Evolutionary conservation across 1,284 basidiomycete genomes (phyloP), one percentile per base, ranked within the genome.

Genomic region (Trichosporon sp.): DNA sequence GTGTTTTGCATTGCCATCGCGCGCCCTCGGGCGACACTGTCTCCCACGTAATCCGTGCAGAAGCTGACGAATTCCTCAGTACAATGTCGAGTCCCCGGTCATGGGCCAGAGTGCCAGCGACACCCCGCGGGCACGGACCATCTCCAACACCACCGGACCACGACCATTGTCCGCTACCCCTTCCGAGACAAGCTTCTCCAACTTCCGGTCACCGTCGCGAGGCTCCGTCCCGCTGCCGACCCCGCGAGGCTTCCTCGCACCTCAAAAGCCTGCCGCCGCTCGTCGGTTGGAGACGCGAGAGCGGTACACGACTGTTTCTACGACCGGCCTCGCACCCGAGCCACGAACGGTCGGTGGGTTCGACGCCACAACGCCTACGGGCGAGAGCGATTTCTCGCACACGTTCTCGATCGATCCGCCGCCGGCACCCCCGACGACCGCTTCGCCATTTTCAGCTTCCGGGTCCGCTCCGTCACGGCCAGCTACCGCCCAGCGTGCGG

Each of bases 191-290:
- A 68, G 65, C 67, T 68, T 63, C 64, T 47, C 56, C 23, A 31
- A 47, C 44, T 21, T 71, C 31, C 72, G 70, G 6, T 79, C 78
- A 2, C 76, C 79, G 6, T 60, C 72, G 6, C 74, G 78, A 1
- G 66, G 60, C 9, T 29, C 73, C 8, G 73, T 72, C 1, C 77
- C 80, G 0, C 71, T 81, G n/a, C 80, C 80, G 1, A 77, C 73
- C 0, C 77, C 79, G 18, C 72, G 74, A 25, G 79, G 75, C 0
- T 81, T 81, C 60, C 66, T 80, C 2, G 74, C 75, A 6, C 80
- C 80, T 1, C 80, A 79, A 51, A 81, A 81, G 69, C 78, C 80
- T 0, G 75, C 74, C 13, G 75, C 78, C 0, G 80, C 79, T 0
- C 68, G 78, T 7, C 64, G 76, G 32, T 69, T 77, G 2, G 80